These are phyloP conservation scores for Candida tibetensis DNA, from an alignment of 805 yeast genomes.

Conservation along the genomic window DNA sequence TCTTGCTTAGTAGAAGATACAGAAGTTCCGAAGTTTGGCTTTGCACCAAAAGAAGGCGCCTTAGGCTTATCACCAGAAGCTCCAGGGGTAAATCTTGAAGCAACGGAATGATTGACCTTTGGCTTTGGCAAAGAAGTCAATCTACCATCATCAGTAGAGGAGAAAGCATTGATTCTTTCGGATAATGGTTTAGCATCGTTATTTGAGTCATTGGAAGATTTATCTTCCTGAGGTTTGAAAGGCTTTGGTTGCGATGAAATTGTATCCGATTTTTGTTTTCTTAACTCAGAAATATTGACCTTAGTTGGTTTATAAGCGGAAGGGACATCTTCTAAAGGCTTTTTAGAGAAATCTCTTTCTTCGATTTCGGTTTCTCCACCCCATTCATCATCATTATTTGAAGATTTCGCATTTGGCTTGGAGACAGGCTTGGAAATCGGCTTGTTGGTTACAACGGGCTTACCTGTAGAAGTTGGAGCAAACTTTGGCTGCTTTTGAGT, in stretches of 20 bases:
- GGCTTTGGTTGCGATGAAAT: slow-evolving; percentile 41
- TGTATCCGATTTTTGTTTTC: slow-evolving; percentile 47
- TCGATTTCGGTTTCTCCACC: slow-evolving; percentile 60
- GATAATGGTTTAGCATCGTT: slow-evolving; percentile 47
- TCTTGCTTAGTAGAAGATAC: slow-evolving; percentile 28
- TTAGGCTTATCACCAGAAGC: slow-evolving; percentile 10
- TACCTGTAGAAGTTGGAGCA: slow-evolving; percentile 38
- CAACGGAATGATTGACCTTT: slow-evolving; percentile 49
- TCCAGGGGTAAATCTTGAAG: slow-evolving; percentile 44
- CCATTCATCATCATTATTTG: slow-evolving; percentile 62
- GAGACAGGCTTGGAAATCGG: slow-evolving; percentile 10
- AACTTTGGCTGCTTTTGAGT: slow-evolving; percentile 28
- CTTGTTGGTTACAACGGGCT: slow-evolving; percentile 29
- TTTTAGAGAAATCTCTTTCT: slow-evolving; percentile 50
- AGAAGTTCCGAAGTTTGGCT: slow-evolving; percentile 34
- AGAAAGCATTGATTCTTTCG: slow-evolving; percentile 45
- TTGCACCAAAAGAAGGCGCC: slow-evolving; percentile 32
- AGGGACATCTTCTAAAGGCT: slow-evolving; percentile 52
- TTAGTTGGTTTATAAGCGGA: slow-evolving; percentile 67
- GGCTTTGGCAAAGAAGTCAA: slow-evolving; percentile 64
- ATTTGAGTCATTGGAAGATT: slow-evolving; percentile 23
- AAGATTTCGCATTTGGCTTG: slow-evolving; percentile 27
- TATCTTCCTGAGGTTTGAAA: slow-evolving; percentile 14
- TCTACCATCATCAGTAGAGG: slow-evolving; percentile 42
- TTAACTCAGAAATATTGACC: slow-evolving; percentile 55